Base-by-base conservation (phyloP, 1,284 basidiomycete genomes). In the Microbotryum silenes-acaulis region DNA sequence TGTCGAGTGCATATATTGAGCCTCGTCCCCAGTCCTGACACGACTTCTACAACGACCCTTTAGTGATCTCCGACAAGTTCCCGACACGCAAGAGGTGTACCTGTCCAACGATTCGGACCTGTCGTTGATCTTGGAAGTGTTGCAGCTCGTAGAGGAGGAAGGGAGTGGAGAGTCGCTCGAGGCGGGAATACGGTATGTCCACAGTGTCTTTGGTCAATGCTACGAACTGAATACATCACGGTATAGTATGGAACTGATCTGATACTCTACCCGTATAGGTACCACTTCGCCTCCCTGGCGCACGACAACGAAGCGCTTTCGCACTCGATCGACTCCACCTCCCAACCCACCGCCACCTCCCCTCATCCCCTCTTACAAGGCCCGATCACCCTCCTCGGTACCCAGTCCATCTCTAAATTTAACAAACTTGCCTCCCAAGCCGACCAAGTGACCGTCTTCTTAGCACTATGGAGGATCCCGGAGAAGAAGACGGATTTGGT, bases 61-160 rank as follows among this genome's bases (percentile, higher is more conserved):
- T 47, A 97, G 93, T 64, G 82, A 87, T 67, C 67, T 96, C 3
- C 89, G 94, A 63, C 91, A 97, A 78, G 81, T 99, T 14, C 94
- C 96, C n/a, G 89, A 98, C 74, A 92, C 84, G 16, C 94, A 99
- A 76, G 96, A 98, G 74, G 93, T 97, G 51, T 88, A 91, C 74
- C 76, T 97, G 47, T 85, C 85, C 55, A 81, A 82, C 3, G 76
- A 83, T 56, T 85, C 84, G 7, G 81, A 83, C 64, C 78, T 87
- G 66, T 91, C 87, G 71, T 81, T 93, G 64, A 84, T 98, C 61
- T 75, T 97, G 27, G 96, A 99, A 74, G 83, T 97, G 21, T 78
- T 98, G 9, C 77, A 90, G 75, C 78, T 82, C 51, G 87, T 93
- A 52, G 82, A 84, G 46, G 78, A 80, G 45, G 73, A 79, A 42